These are phyloP conservation scores for Amylocarpus encephaloides DNA, from an alignment of 2,329 filamentous ascomycete genomes.

Conservation along the genomic window DNA sequence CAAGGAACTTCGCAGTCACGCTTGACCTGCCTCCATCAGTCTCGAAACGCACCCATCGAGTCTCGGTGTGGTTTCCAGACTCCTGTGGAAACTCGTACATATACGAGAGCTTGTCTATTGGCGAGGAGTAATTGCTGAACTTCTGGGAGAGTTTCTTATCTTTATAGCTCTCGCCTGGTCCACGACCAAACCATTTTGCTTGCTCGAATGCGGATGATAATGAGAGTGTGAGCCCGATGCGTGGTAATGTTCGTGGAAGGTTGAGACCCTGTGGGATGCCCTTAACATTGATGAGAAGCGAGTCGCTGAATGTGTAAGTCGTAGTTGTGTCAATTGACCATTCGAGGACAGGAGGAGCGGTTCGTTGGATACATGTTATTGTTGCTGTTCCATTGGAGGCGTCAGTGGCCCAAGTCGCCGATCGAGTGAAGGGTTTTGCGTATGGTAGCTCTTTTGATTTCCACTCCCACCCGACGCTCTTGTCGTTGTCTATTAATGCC, in stretches of 20 bases:
- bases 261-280: slow-evolving; percentile 42
- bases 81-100: slow-evolving; percentile 65
- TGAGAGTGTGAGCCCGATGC: slow-evolving; percentile 54
- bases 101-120: slow-evolving; percentile 46
- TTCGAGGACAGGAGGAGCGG: slow-evolving; percentile 53
- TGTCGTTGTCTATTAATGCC: slow-evolving; percentile 59
- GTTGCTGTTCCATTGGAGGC: slow-evolving; percentile 36
- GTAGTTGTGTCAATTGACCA: slow-evolving; percentile 49
- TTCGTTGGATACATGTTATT: slow-evolving; percentile 34
- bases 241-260: slow-evolving; percentile 48
- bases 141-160: slow-evolving; percentile 58
- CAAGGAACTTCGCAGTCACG: slow-evolving; percentile 7
- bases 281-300: slow-evolving; percentile 39
- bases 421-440: slow-evolving; percentile 42
- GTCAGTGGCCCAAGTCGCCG: slow-evolving; percentile 30
- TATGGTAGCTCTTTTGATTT: slow-evolving; percentile 33
- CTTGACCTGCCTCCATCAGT: slow-evolving; percentile 25
- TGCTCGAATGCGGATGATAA: slow-evolving; percentile 41
- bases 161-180: slow-evolving; percentile 58
- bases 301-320: slow-evolving; percentile 46
- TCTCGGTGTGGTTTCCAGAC: slow-evolving; percentile 56
- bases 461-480: slow-evolving; percentile 2
- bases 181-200: slow-evolving; percentile 60
- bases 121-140: slow-evolving; percentile 45
- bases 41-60: slow-evolving; percentile 46